Evolutionary conservation across 495 filamentous ascomycete genomes (phyloP), one percentile per base, ranked within the genome.

Genomic region (Lophiostoma macrostomum): DNA sequence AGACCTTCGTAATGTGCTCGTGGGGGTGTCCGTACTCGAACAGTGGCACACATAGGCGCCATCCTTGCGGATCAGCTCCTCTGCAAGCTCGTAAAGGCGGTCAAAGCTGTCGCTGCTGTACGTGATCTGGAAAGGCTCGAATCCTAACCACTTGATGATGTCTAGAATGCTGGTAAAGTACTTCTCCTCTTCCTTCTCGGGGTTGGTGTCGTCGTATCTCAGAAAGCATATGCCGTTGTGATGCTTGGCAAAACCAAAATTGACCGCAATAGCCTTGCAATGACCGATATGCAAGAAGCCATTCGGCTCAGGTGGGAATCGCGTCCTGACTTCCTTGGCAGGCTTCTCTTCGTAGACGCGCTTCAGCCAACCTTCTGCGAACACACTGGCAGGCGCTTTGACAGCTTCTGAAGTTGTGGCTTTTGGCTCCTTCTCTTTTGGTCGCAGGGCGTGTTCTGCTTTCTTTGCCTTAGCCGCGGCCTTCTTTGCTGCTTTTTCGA

Each of bases 251-350:
- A 96, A 96, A 0, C 93, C 94, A 67, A 97, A 97, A 71, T 97
- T 98, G 63, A 97, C 80, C 0, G 88, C 82, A 69, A 98, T 96
- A n/a, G 93, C 93, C 73, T 97, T 97, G 58, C 83, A 83, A 67
- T 97, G 93, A 16, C 91, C 91, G 64, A 96, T 88, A 63, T 95
- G 91, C 12, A 95, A 79, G 68, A 76, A 86, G 49, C 83, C 83
- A 60, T 86, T 86, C 28, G 90, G 90, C 71, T 97, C 94, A 13
- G 93, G 93, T 5, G 93, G 93, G 69, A 98, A 96, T 60, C 90
- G 82, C 8, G 90, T 93, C 39, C 83, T 65, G 24, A 87, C 81
- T 27, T 75, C 69, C 64, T 82, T 80, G 4, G 75, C 69, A 5
- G 88, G 81, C 32, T 85, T 80, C 70, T 89, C 85, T 46, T 87